Base-by-base conservation (phyloP, 768 basidiomycete species). In the Leccinum boreale region DNA sequence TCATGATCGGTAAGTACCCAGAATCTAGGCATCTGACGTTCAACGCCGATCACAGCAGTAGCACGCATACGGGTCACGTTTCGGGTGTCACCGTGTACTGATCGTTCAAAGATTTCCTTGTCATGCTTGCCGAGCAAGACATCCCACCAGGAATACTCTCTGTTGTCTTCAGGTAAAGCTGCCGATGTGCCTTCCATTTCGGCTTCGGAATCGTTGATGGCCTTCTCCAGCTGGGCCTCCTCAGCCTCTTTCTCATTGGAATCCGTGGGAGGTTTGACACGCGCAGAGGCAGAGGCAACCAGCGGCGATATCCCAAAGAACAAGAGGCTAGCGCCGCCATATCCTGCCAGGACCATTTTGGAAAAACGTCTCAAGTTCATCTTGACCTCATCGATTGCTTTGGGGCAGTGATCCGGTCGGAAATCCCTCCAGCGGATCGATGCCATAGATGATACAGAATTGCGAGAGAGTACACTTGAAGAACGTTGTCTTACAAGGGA, bases 1-100 rank as follows among this genome's bases (percentile, higher is more conserved):
- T 79, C 79, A 65, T 94, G 87, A 68, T 93, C 92, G 1, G 89
- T 92, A 19, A 94, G 77, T 4, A 92, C 86, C 90, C 92, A 93
- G 68, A 87, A 93, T 35, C 89, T 79, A 3, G 92, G 91, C 85
- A 91, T 88, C 59, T 85, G 78, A 59, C 83, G 80, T 62, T 87
- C 85, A 49, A 79, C 75, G 14, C 89, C 87, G 23, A 87, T 78
- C 33, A 85, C 82, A 8, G 86, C 86, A 5, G 82, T 84, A 8
- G 82, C 75, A 56, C 79, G 79, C 74, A 82, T 75, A 55, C 77
- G 79, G 28, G 71, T 67, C 48, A 69, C 53, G 23, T 71, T 64
- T 39, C 53, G 55, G 44, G 66, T 48, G 31, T 60, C 67, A 42
- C 56, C 61, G 14, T 71, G 73, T 6, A 72, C 82, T 56, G 85